Evolutionary conservation across 768 basidiomycete genomes (phyloP), one percentile per base, ranked within the genome.

Genomic region (Pholiota conissans): DNA sequence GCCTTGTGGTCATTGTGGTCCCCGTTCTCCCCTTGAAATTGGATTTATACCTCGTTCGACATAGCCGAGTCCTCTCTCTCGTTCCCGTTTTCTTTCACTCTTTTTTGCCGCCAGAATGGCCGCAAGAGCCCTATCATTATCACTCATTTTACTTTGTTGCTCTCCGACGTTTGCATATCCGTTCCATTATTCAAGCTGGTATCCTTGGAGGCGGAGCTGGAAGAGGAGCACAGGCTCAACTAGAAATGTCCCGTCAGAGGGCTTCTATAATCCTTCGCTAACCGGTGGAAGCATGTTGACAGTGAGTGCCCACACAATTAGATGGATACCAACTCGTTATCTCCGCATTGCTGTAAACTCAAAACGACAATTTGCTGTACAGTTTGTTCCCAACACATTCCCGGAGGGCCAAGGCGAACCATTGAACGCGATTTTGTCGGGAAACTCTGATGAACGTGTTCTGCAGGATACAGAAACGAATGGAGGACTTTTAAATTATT

Each of bases 341-440:
- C 49, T 39, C 35, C 42, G 42, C 24, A n/a, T n/a, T 37, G 29
- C 34, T 40, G 46, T 8, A 24, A 37, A 26, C 55, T 49, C 37
- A 49, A 27, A 13, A n/a, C 47, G 39, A 35, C 29, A 24, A 22
- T 22, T 51, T 22, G 10, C 13, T 32, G 30, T 32, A 13, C 55
- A 89, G 86, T 62, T 78, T 71, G 79, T 84, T 6, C 75, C 74
- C 10, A 62, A 68, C 16, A 91, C 91, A 7, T 86, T 74, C 64
- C 90, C 90, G 2, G 67, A 75, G 45, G 91, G 89, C 6, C 84
- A 89, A 49, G 92, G 92, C 32, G 95, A 96, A 74, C 94, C 94
- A 5, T 71, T 96, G 42, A 97, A 97, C 64, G 77, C 79, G 53
- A 90, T 97, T 64, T 74, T 97, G 20, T 87, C 90, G 22, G 89